A percentile compares a stretch with the other conserved stretches of the same genome.
Evolutionary conservation across 306 rosid species (phyloP).

Genomic region (Trifolium fragiferum): DNA sequence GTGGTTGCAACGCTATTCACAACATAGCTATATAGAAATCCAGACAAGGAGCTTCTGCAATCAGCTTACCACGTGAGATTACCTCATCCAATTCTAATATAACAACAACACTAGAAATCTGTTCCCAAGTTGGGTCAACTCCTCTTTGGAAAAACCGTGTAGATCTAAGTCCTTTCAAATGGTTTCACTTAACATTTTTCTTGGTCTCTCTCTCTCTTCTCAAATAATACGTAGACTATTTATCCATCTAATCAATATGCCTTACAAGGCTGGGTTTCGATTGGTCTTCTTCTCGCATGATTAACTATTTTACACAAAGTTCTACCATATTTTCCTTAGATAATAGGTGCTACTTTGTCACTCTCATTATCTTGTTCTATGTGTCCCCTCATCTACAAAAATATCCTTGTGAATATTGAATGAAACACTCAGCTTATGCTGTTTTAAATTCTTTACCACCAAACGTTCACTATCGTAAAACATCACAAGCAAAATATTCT

Average conservation of each 20-base stretch:
- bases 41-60: constrained; percentile 13
- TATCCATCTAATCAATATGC: not conserved
- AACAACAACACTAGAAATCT: not conserved
- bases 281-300: constrained; percentile 5
- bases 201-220: not conserved
- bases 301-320: not conserved
- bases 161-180: constrained; percentile 20
- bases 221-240: not conserved
- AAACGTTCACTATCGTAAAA: constrained; percentile 13
- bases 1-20: too few relatives aligned
- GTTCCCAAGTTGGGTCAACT: not conserved
- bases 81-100: constrained; percentile 9
- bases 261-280: not conserved
- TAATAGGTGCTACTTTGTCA: not conserved
- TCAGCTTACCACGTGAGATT: constrained; percentile 31
- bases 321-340: constrained; percentile 8
- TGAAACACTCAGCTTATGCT: constrained; percentile 3
- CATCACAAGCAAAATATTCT: not conserved
- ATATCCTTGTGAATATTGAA: not conserved
- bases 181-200: not conserved
- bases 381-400: constrained; percentile 10
- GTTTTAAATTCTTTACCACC: not conserved
- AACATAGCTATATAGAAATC: constrained; percentile 4
- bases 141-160: constrained; percentile 11
- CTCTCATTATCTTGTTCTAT: not conserved